Percentiles rank a stretch among this genome's conserved stretches.
Conservation (phyloP, 306 rosid genomes). For the Vigna reflexopilosa region DNA sequence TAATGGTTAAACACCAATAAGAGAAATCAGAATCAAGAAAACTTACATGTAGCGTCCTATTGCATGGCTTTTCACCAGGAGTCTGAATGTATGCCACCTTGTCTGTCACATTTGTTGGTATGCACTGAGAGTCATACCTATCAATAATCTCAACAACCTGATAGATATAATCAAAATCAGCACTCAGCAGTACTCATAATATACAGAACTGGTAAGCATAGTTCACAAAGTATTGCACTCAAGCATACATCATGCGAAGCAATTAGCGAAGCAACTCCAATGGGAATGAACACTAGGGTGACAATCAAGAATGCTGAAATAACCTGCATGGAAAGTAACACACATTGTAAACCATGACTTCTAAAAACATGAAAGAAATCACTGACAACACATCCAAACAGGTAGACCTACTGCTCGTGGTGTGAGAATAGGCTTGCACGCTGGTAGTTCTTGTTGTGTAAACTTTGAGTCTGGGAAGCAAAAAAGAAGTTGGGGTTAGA, state of each 20-base stretch:
- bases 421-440: constrained; percentile 98
- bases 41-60: constrained; percentile 58
- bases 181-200: constrained; percentile 36
- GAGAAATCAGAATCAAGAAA: constrained; percentile 23
- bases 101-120: constrained; percentile 49
- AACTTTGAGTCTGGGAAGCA: constrained; percentile 76
- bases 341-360: constrained; percentile 1
- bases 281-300: constrained; percentile 79
- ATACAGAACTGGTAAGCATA: constrained; percentile 39
- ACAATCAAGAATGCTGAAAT: constrained; percentile 89
- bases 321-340: constrained; percentile 63
- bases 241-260: constrained; percentile 85
- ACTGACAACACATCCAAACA: constrained; percentile 19
- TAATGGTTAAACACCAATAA: constrained; percentile 18
- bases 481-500: neutral
- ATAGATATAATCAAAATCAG: constrained; percentile 39
- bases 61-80: constrained; percentile 55
- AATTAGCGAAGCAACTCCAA: constrained; percentile 82
- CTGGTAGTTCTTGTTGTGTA: constrained; percentile 99
- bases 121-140: constrained; percentile 69
- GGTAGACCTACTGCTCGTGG: constrained; percentile 73
- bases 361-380: constrained; percentile 16
- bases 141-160: constrained; percentile 91
- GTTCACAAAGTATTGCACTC: constrained; percentile 18
- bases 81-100: constrained; percentile 70